Evolutionary conservation across 2,329 filamentous ascomycete genomes (phyloP), one percentile per base, ranked within the genome.

Genomic region (Raffaelea ambrosiae): DNA sequence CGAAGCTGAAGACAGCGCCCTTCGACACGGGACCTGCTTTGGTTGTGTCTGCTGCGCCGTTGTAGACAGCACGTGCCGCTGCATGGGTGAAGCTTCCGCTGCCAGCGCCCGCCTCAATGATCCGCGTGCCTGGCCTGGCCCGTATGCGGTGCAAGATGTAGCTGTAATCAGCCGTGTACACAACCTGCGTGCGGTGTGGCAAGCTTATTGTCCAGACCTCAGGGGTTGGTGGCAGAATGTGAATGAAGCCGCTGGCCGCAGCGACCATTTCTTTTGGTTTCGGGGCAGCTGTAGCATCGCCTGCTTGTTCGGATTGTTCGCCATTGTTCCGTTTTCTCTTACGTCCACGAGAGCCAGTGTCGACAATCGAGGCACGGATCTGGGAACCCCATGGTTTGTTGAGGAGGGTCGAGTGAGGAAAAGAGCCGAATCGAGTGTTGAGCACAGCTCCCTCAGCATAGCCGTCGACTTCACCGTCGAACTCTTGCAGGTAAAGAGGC

Each of bases 341-440:
- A 45, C 85, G 77, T 31, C 88, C 88, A 57, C 89, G 75, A n/a
- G 88, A 93, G 13, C 90, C 89, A 0, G 90, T 96, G 59, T 96
- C 88, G 48, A 96, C 89, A 29, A 84, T 80, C 2, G 89, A 95
- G 8, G 93, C 93, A 42, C 88, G 77, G 20, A 97, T 83, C 63
- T 97, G 93, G 7, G 86, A 88, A 23, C 93, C 93, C 91, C 91
- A 97, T 39, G 87, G 85, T 47, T 89, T 72, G 5, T 80, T 74
- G 48, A 95, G 76, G 41, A 91, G 67, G 0, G 86, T 90, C 11
- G 78, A 84, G 61, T 91, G 87, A 0, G 87, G 86, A 51, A 89
- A 91, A 0, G 90, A 95, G 43, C 93, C 93, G 60, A 95, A 98
- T 40, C 90, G 83, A 2, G 91, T 98, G 67, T 95, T 97, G 47